A percentile compares a stretch with the other conserved stretches of the same genome.
These are phyloP conservation scores for Dunaliella primolecta DNA, from an alignment of 139 green algal genomes.

Conservation along the genomic window DNA sequence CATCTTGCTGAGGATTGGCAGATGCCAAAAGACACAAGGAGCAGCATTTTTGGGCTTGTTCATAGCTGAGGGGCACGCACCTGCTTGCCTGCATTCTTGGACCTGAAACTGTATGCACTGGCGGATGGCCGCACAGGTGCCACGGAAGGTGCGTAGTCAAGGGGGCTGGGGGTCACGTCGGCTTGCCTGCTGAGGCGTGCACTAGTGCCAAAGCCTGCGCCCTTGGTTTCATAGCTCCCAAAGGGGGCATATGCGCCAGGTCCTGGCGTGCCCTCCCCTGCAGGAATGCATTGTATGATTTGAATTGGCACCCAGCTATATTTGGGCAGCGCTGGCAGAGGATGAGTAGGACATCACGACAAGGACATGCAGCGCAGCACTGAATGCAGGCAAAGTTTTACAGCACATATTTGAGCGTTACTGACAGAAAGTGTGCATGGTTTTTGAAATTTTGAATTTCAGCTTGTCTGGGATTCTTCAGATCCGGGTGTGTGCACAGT, in stretches of 20 bases:
- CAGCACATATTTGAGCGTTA: no score
- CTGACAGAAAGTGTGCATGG: no score
- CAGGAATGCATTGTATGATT: background rate
- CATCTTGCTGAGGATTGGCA: no score
- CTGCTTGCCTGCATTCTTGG: background rate
- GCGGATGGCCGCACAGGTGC: background rate
- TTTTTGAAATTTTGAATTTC: no score
- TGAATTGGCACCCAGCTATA: background rate
- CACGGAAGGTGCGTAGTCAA: background rate
- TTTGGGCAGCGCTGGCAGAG: no score
- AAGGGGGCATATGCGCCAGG: conserved; percentile 11
- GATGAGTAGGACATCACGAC: no score
- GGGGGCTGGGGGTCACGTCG: background rate
- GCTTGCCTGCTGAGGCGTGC: background rate
- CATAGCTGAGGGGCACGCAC: no score
- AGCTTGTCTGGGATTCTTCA: no score
- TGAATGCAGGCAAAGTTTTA: background rate
- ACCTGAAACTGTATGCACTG: conserved; percentile 11
- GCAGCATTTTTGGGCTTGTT: no score
- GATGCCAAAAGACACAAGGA: no score
- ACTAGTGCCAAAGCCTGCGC: conserved; percentile 19
- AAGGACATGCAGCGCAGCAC: no score
- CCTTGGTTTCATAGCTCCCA: background rate
- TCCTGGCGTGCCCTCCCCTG: conserved; percentile 18
- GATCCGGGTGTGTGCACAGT: no score